Base-by-base conservation (phyloP, 495 filamentous ascomycete genomes). In the Delitschia confertaspora region DNA sequence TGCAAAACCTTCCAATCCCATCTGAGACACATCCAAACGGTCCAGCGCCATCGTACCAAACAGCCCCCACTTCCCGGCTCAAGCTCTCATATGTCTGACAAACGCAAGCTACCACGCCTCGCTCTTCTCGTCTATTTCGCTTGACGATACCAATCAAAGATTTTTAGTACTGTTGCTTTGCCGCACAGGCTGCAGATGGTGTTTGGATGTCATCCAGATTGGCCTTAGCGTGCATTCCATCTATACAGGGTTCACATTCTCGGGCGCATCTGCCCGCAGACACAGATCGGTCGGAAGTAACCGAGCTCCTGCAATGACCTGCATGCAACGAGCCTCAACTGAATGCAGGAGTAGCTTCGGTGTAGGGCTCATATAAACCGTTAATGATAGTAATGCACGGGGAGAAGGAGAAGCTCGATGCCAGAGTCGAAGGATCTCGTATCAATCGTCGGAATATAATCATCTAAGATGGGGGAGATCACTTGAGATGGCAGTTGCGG, bases 271-370 rank as follows among this genome's bases (percentile, higher is more conserved):
- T 27, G 43, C 9, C 16, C n/a, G n/a, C n/a, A n/a, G n/a, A n/a
- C n/a, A 45, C 33, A 18, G 51, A 45, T 55, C 51, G 26, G 26
- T 46, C 45, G 51, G 51, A 55, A 49, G 51, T 42, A 50, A 47
- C 47, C 51, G 46, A 55, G 16, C 19, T 41, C 21, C 47, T 31
- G 46, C 47, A 25, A 24, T 24, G 20, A 39, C 36, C 13, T 45
- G 51, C 51, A 45, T 54, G 50, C 44, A 13, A 39, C 13, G 31
- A n/a, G n/a, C n/a, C n/a, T n/a, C n/a, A n/a, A n/a, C n/a, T n/a
- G n/a, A n/a, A n/a, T n/a, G n/a, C n/a, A n/a, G n/a, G 13, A 8
- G 19, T 13, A 30, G 26, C 13, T 18, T 6, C 33, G 10, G 10
- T 37, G 49, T 25, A 46, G 17, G 14, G 14, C 4, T 2, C 16